A percentile compares a stretch with the other conserved stretches of the same genome.
These are phyloP conservation scores for Fusarium incarnatum DNA, from an alignment of 2,329 filamentous ascomycete species.

Conservation along the genomic window DNA sequence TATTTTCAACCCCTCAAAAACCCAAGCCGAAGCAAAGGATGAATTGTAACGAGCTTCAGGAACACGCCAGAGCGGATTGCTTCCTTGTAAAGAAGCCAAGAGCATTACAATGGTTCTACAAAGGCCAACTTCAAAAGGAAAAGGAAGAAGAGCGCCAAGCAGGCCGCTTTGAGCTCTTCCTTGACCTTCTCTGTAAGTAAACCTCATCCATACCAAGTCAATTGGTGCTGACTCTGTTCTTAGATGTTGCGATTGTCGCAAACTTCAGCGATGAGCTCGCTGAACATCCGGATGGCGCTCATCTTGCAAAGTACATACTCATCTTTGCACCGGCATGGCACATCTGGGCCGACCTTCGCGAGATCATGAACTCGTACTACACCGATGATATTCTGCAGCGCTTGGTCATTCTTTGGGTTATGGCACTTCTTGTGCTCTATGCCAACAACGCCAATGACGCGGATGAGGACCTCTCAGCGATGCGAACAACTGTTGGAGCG, in stretches of 20 bases:
- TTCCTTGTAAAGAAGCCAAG: constrained; percentile 53
- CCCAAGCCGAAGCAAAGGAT: constrained; percentile 36
- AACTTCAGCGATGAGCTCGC: constrained; percentile 62
- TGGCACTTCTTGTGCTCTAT: constrained; percentile 62
- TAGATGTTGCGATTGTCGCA: constrained; percentile 61
- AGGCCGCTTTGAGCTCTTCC: constrained; percentile 61
- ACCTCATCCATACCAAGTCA: not conserved
- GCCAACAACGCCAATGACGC: constrained; percentile 60
- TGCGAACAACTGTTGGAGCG: constrained; percentile 59
- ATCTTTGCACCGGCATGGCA: constrained; percentile 63
- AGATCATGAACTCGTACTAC: constrained; percentile 65
- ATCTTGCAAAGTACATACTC: constrained; percentile 61
- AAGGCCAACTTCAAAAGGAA: constrained; percentile 55
- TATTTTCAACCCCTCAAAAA: not conserved
- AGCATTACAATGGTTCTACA: constrained; percentile 60
- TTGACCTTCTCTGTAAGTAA: constrained; percentile 59
- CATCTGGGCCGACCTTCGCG: constrained; percentile 62
- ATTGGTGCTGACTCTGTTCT: not conserved
- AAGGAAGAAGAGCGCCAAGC: constrained; percentile 59
- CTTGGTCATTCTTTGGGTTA: constrained; percentile 62
- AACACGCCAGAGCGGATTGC: constrained; percentile 46
- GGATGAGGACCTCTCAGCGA: constrained; percentile 57
- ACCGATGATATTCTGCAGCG: constrained; percentile 62
- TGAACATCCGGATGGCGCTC: constrained; percentile 57
- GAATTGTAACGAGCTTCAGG: constrained; percentile 55